phyloP scores from a whole-genome alignment of 106 monocot genomes.

The Iris macrosiphon region DNA sequence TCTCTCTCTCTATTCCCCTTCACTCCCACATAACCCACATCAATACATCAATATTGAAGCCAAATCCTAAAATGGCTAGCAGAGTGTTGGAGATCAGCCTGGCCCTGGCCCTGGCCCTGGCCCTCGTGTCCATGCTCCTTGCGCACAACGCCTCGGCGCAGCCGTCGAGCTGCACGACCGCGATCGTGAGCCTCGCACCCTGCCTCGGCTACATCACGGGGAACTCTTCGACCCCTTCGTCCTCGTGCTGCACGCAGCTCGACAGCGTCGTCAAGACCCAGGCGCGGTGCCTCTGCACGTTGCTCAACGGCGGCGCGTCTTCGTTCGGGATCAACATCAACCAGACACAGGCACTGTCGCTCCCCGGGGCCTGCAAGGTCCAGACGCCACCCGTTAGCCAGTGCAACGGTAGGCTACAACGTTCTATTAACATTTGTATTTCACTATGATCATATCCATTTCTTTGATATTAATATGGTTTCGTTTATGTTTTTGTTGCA shows the following conservation, averaged over 20 bases:
- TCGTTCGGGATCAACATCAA: conserved; percentile 28
- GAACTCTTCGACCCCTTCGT: conserved; percentile 21
- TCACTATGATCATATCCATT: no score
- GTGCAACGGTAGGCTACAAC: conserved; percentile 34
- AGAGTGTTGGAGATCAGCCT: not conserved
- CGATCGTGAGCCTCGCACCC: conserved; percentile 28
- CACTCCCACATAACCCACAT: not conserved
- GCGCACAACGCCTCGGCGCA: conserved; percentile 8
- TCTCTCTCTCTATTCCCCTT: no score
- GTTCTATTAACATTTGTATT: not conserved
- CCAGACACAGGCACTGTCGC: conserved; percentile 19
- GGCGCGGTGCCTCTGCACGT: conserved; percentile 36
- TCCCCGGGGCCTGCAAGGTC: conserved; percentile 23
- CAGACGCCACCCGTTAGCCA: conserved; percentile 34
- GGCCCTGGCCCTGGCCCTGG: not conserved
- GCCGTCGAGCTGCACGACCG: conserved; percentile 24
- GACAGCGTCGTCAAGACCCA: conserved; percentile 28
- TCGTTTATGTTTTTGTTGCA: not conserved
- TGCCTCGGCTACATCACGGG: conserved; percentile 40
- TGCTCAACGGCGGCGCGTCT: conserved; percentile 26
- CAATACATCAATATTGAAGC: not conserved
- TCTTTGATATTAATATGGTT: no score
- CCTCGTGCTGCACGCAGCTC: conserved; percentile 44
- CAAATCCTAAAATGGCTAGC: not conserved
- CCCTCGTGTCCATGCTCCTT: no score